Base-by-base conservation (phyloP, 495 filamentous ascomycete species). In the Trichocladium uniseriatum region DNA sequence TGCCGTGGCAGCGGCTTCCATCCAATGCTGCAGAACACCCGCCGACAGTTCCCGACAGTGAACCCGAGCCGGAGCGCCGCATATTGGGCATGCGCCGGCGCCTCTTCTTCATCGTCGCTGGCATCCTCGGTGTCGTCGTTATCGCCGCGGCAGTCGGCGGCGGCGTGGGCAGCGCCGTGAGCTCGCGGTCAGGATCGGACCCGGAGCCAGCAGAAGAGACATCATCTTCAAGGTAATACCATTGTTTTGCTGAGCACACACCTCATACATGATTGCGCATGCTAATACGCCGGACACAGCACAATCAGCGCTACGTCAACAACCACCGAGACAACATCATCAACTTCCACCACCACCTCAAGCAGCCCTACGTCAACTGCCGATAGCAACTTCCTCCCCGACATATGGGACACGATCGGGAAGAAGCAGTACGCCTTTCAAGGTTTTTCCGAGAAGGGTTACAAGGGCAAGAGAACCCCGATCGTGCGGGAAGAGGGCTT, bases 131-230 rank as follows among this genome's bases (percentile, higher is more conserved):
- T 5, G 9, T 62, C 14, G 31, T 58, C 32, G 36, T 65, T 15
- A 34, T 65, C 7, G 58, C 36, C 2, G 60, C 51, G 4, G 55
- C 51, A 19, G 48, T 65, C 13, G 62, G 58, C 11, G 64, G 58
- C 9, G 58, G 58, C 18, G 55, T 65, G 2, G 64, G 38, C 13
- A 62, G 60, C 14, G 39, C 48, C 0, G 45, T 53, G 21, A 43
- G 34, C 22, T 43, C 57, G 16, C 36, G 38, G 3, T n/a, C 28
- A 7, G 24, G 28, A 24, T 9, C 43, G 19, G 22, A 27, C 2
- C 11, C 21, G 10, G 18, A 29, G 35, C 5, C 5, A 3, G 3
- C 29, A 10, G 31, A 31, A 27, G 38, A 36, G 47, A 45, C 28
- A 16, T 5, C 28, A 7, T 24, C n/a, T n/a, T n/a, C n/a, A n/a